Base-by-base conservation (phyloP, 73 alveolate species). In the Paramecium caudatum region DNA sequence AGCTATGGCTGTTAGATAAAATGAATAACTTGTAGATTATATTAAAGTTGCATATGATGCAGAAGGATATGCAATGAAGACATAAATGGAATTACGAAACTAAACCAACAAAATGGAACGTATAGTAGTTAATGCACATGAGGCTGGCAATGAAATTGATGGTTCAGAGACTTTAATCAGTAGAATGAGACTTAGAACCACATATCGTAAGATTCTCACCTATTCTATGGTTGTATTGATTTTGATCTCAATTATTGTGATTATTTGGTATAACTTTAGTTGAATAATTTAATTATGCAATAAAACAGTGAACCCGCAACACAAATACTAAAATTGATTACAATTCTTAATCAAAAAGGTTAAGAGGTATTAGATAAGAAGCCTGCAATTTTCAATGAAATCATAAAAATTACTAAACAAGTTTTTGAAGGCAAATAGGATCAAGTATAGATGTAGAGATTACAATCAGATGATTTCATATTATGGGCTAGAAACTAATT, bases 21-120 rank as follows among this genome's bases (percentile, higher is more conserved):
- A 74, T 41, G 69, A 74, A 74, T 8, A 41, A 37, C 47, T 74
- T 12, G 37, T 74, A 15, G 88, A 74, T 41, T 74, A 74, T 45
- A 74, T 68, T 39, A 36, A 43, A 37, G 19, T 21, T 6, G 88
- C 88, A 16, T 74, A 74, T 74, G 88, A 74, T 21, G 88, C 88
- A 13, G 88, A 74, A 43, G 88, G 88, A 74, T 12, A 37, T 41
- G 88, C 88, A 15, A 43, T 30, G 12, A 32, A 74, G 10, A 74
- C 43, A 10, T 74, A 74, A 74, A 21, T 74, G 19, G 47, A 74
- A 41, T 74, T 74, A 45, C 10, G 32, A 45, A 37, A 74, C 32
- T 19, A 74, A 25, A 41, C 70, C 33, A 5, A 74, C n/a, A 74
- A 74, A 74, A 16, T 74, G 6, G 88, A 74, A 17, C 33, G 47